phyloP scores from a whole-genome alignment of 345 rosid species.

The Euphorbia peplus region DNA sequence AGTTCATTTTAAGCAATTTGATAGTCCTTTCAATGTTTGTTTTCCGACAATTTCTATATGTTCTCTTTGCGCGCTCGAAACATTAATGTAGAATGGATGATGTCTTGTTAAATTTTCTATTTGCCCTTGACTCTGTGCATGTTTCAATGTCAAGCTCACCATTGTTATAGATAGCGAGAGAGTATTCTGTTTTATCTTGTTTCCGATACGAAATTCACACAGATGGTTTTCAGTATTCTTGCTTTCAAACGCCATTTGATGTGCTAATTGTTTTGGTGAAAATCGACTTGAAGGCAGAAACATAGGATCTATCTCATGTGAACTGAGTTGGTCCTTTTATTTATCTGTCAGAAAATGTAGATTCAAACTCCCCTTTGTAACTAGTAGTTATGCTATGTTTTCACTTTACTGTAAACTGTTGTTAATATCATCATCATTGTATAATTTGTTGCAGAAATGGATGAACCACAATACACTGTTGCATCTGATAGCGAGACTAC shows the following conservation, averaged over 20 bases:
- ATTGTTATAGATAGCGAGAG: neutral
- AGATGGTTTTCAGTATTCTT: too few relatives aligned
- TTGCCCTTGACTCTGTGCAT: neutral
- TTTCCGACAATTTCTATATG: neutral
- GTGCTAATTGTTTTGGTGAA: too few relatives aligned
- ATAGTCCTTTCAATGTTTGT: neutral
- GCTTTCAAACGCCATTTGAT: too few relatives aligned
- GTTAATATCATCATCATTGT: neutral
- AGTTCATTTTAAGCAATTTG: too few relatives aligned
- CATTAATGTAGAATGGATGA: neutral
- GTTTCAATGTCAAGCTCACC: neutral
- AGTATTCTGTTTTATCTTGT: neutral
- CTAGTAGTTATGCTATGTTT: neutral
- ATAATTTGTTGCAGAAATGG: conserved; percentile 56
- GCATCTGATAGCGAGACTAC: conserved; percentile 79
- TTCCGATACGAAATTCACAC: neutral
- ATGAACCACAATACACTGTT: conserved; percentile 69
- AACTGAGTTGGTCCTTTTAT: too few relatives aligned
- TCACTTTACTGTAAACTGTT: neutral
- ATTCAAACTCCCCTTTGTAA: neutral
- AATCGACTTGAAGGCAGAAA: neutral
- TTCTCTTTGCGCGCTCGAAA: too few relatives aligned
- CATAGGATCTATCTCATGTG: neutral
- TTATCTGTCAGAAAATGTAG: neutral
- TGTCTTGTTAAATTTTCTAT: neutral